Base-by-base conservation (phyloP, 805 yeast genomes). In the Schwanniomyces pseudopolymorphus region DNA sequence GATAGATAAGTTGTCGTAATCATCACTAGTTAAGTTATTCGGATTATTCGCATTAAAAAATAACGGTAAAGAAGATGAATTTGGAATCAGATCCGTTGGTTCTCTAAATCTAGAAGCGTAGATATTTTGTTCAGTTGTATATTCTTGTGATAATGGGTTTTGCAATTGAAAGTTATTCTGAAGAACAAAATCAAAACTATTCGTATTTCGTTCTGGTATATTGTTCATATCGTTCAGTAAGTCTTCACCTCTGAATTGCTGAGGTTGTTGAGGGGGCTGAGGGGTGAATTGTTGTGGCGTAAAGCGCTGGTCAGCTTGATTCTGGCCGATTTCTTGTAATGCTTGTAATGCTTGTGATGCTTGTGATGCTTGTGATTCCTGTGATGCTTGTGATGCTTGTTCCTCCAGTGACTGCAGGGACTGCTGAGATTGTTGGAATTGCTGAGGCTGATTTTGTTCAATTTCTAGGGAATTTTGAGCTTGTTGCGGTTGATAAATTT, bases 1-100 rank as follows among this genome's bases (percentile, higher is more conserved):
- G 17, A 71, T 57, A 22, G 65, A 54, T 11, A 72, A 50, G 43
- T 56, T 66, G 25, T 72, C 75, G 51, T 65, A 70, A 48, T 72
- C 77, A 39, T 72, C 76, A 48, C 62, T 59, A 31, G 67, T 67
- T 40, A 70, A 57, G 45, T 54, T 61, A 47, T 54, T 56, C 22
- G 59, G 37, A 43, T 53, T 60, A 33, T 46, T 48, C 16, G 52
- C 55, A 47, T 57, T 56, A 51, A 59, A 60, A 41, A 57, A 62
- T 2, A 59, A 40, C 8, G 56, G 51, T 26, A 45, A 47, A 10
- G 50, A 46, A 22, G 38, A 43, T 25, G 42, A 36, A 20, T 33
- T 37, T 20, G 40, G 26, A 26, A 24, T 22, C 35, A 31, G 35
- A 16, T 14, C 35, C 19, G 35, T 8, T 16, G 14, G 35, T 4